A percentile compares a stretch with the other conserved stretches of the same genome.
These are phyloP conservation scores for Alternaria sp. DNA, from an alignment of 2,329 filamentous ascomycete genomes.

Conservation along the genomic window DNA sequence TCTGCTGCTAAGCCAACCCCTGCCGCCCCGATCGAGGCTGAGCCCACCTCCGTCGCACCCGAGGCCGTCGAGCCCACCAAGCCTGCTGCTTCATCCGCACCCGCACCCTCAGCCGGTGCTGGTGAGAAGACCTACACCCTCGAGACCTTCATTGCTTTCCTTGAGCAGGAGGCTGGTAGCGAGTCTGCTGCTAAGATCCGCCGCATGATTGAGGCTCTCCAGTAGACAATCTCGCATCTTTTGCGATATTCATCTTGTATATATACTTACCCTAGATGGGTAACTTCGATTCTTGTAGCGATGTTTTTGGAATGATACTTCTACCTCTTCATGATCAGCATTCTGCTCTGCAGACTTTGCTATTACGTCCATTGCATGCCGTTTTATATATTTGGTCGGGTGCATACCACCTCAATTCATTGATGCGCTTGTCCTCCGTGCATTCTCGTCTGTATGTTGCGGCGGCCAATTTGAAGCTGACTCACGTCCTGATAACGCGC, in stretches of 20 bases:
- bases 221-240: background rate
- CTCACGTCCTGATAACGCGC: background rate
- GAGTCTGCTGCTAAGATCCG: slow-evolving; percentile 20
- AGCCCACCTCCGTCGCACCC: slow-evolving; percentile 11
- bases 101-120: slow-evolving; percentile 6
- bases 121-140: slow-evolving; percentile 27
- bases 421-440: background rate
- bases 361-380: background rate
- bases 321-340: background rate
- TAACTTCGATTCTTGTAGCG: slow-evolving; percentile 18
- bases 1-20: slow-evolving; percentile 1
- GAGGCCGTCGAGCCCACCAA: slow-evolving; percentile 10
- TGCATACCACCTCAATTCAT: background rate
- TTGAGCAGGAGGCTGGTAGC: slow-evolving; percentile 17
- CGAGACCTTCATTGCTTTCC: slow-evolving; percentile 23
- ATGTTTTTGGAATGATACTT: slow-evolving; percentile 12
- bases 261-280: slow-evolving; percentile 14
- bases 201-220: slow-evolving; percentile 23
- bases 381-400: too few species aligned
- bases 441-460: background rate
- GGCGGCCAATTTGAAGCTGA: background rate
- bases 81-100: slow-evolving; percentile 3
- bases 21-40: background rate
- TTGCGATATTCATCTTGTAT: background rate
- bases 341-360: background rate